A percentile compares a stretch with the other conserved stretches of the same genome.
These are phyloP conservation scores for Cladophialophora carrionii DNA, from an alignment of 2,329 filamentous ascomycete species.

Conservation along the genomic window DNA sequence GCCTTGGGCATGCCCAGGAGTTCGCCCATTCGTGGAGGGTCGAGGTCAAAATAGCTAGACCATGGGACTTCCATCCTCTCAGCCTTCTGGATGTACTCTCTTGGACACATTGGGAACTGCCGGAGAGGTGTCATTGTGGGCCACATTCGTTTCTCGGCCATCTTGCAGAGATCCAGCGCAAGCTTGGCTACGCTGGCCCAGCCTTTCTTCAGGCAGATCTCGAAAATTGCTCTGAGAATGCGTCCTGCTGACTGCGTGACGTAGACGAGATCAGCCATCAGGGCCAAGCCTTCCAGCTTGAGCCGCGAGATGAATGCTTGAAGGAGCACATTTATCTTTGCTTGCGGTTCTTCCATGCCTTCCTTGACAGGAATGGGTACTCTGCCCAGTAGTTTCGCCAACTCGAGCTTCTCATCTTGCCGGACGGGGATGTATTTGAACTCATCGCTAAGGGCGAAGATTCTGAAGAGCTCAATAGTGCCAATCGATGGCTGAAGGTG, in stretches of 20 bases:
- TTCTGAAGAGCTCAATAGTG: conserved; percentile 92
- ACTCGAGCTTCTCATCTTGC: conserved; percentile 94
- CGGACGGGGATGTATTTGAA: conserved; percentile 99
- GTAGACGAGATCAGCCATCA: conserved; percentile 99
- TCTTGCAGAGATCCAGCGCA: conserved; percentile 93
- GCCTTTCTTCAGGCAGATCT: conserved; percentile 95
- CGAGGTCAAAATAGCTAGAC: conserved; percentile 92
- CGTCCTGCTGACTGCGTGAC: conserved; percentile 97
- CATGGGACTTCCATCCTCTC: conserved; percentile 94
- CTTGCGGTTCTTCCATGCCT: conserved; percentile 92
- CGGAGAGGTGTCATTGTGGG: conserved; percentile 95
- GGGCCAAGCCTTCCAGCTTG: conserved; percentile 86
- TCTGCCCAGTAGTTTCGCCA: conserved; percentile 84
- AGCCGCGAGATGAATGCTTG: conserved; percentile 96
- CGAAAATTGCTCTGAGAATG: conserved; percentile 92
- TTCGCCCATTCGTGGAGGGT: conserved; percentile 95
- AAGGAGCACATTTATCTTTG: conserved; percentile 96
- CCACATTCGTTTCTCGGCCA: conserved; percentile 99
- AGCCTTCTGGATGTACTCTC: conserved; percentile 86
- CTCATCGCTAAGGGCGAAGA: conserved; percentile 94
- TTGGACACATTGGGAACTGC: conserved; percentile 81
- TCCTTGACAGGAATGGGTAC: conserved; percentile 98
- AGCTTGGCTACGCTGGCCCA: conserved; percentile 93
- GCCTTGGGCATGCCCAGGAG: conserved; percentile 87
- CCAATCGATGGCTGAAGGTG: conserved; percentile 92